Percentiles rank a stretch among this genome's conserved stretches.
These are phyloP conservation scores for Microdochium nivale DNA, from an alignment of 2,329 filamentous ascomycete species.

Conservation along the genomic window DNA sequence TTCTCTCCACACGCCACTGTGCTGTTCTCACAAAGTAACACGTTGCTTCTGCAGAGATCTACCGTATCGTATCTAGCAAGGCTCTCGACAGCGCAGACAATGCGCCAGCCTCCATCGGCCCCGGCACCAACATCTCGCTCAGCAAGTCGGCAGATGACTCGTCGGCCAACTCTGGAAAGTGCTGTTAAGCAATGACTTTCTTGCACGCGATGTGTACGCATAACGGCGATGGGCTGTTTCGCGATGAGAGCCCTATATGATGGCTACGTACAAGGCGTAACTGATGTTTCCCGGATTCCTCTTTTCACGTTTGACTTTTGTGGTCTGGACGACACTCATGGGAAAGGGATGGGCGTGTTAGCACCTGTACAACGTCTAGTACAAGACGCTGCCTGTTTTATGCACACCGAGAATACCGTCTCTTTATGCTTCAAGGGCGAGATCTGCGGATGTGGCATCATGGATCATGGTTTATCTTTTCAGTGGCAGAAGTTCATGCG, in stretches of 20 bases:
- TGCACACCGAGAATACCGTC: background rate
- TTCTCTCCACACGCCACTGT: slow-evolving; percentile 5
- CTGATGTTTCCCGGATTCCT: slow-evolving; percentile 1
- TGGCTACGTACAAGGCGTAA: slow-evolving; percentile 23
- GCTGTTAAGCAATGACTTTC: slow-evolving; percentile 50
- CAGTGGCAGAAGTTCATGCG: background rate
- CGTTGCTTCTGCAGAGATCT: slow-evolving; percentile 65
- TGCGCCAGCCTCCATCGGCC: slow-evolving; percentile 68
- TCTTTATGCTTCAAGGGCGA: background rate
- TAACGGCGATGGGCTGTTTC: slow-evolving; percentile 5
- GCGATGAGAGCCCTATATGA: slow-evolving; percentile 16
- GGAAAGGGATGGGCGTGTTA: background rate
- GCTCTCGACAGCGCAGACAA: slow-evolving; percentile 84
- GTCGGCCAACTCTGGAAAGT: slow-evolving; percentile 70
- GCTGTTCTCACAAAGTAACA: slow-evolving; percentile 5
- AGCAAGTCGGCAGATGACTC: slow-evolving; percentile 73
- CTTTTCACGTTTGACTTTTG: slow-evolving; percentile 2
- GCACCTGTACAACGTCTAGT: background rate
- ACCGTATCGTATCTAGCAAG: slow-evolving; percentile 98
- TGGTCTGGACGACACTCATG: slow-evolving; percentile 2
- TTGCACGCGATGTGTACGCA: slow-evolving; percentile 1
- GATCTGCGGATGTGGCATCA: background rate
- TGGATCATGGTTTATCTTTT: background rate
- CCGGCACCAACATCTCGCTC: slow-evolving; percentile 77
- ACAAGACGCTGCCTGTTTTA: background rate